Percentiles rank a stretch among this genome's conserved stretches.
These are phyloP conservation scores for Przewalskia tangutica DNA, from an alignment of 257 asterid species.

Conservation along the genomic window DNA sequence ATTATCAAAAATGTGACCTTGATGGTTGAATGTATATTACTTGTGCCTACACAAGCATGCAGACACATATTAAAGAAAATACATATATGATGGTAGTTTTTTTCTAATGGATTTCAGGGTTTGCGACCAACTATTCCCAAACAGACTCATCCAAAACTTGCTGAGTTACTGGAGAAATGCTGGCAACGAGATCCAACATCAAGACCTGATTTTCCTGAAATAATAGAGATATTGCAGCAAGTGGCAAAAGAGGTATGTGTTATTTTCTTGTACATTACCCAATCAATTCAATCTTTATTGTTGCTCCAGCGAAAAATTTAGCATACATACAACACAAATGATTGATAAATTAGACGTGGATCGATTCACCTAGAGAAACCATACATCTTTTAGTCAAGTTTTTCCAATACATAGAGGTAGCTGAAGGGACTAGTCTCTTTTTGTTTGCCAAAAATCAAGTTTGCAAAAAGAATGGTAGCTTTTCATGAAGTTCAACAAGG, in stretches of 20 bases:
- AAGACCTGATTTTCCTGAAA: conserved; percentile 82
- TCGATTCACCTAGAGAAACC: background rate
- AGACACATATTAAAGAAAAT: background rate
- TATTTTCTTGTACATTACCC: background rate
- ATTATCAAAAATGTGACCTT: background rate
- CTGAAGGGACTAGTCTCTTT: background rate
- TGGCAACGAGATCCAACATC: conserved; percentile 86
- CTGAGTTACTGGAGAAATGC: conserved; percentile 88
- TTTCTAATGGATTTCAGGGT: conserved; percentile 34
- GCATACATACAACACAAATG: background rate
- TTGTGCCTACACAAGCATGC: background rate
- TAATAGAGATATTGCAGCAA: conserved; percentile 54
- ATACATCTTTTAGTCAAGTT: background rate
- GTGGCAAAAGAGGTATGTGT: conserved; percentile 61
- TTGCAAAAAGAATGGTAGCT: background rate
- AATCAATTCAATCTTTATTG: background rate
- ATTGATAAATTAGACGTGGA: background rate
- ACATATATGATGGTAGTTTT: background rate
- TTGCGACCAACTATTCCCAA: conserved; percentile 82
- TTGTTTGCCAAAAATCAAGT: background rate
- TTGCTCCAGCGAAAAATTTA: background rate
- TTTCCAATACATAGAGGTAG: conserved; percentile 1
- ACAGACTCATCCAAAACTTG: conserved; percentile 59
- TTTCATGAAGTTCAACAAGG: background rate
- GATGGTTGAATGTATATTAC: background rate